A percentile compares a stretch with the other conserved stretches of the same genome.
Conservation (phyloP, 345 rosid species). For the Linum trigynum region DNA sequence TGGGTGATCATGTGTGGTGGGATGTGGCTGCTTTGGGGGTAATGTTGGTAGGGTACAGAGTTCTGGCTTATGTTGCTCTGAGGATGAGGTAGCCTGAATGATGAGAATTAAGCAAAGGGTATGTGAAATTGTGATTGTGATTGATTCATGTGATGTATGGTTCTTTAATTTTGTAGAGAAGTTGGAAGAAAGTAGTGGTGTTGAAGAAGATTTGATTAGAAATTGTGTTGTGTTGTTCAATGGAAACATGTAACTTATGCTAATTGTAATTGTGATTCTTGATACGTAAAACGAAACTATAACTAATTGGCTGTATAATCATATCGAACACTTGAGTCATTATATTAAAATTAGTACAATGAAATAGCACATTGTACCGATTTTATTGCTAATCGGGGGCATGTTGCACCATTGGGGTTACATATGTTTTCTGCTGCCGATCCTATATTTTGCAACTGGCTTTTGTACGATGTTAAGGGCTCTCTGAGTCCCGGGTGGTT, state of each 20-base stretch:
- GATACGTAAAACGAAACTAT: neutral
- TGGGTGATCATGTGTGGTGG: conserved; percentile 33
- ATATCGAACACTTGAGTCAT: too few relatives aligned
- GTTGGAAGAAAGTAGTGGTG: neutral
- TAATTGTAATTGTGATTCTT: neutral
- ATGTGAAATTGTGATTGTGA: neutral
- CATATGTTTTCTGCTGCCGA: too few relatives aligned
- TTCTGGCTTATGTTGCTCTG: conserved; percentile 67
- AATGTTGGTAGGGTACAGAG: conserved; percentile 70
- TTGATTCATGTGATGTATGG: neutral
- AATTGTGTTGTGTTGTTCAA: neutral
- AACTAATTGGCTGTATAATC: too few relatives aligned
- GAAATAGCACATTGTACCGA: too few relatives aligned
- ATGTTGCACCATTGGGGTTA: too few relatives aligned
- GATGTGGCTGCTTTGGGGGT: conserved; percentile 54
- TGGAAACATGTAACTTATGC: neutral
- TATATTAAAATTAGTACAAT: too few relatives aligned
- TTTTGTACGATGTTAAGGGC: too few relatives aligned
- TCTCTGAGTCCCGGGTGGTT: too few relatives aligned
- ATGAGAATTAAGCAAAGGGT: conserved; percentile 7
- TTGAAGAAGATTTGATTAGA: neutral
- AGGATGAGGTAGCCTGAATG: conserved; percentile 37
- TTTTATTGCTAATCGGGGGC: too few relatives aligned
- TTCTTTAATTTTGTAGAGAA: too few relatives aligned
- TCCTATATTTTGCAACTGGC: too few relatives aligned